A percentile compares a stretch with the other conserved stretches of the same genome.
Evolutionary conservation across 2,329 filamentous ascomycete genomes (phyloP).

Genomic region (Blumeria hordei): DNA sequence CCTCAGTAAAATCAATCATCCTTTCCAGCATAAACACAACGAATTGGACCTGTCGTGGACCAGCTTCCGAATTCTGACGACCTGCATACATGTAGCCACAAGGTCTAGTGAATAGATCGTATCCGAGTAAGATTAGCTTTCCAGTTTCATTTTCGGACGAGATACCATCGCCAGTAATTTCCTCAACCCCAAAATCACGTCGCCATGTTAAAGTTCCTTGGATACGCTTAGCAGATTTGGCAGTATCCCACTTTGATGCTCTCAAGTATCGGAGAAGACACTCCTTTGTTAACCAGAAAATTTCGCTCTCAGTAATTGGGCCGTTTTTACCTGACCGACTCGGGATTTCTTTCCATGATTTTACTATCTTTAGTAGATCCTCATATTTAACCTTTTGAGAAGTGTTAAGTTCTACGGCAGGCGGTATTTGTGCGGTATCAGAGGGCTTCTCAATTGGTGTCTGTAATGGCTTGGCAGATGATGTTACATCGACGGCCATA

Average conservation of each 20-base stretch:
- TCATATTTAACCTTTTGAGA: slow-evolving; percentile 71
- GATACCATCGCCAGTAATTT: slow-evolving; percentile 63
- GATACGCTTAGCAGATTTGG: slow-evolving; percentile 56
- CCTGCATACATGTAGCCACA: slow-evolving; percentile 80
- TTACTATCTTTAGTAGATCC: slow-evolving; percentile 44
- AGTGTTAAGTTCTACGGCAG: slow-evolving; percentile 34
- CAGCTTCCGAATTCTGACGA: slow-evolving; percentile 75
- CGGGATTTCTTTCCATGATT: slow-evolving; percentile 45
- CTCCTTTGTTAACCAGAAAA: slow-evolving; percentile 75
- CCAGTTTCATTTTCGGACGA: slow-evolving; percentile 88
- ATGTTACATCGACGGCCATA: neutral
- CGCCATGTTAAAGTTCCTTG: slow-evolving; percentile 68
- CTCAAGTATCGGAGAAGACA: slow-evolving; percentile 83
- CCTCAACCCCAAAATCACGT: slow-evolving; percentile 60
- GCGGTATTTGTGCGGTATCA: slow-evolving; percentile 17
- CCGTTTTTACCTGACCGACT: slow-evolving; percentile 32
- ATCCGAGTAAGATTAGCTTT: slow-evolving; percentile 78
- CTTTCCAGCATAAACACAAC: slow-evolving; percentile 91
- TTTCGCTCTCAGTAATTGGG: slow-evolving; percentile 55
- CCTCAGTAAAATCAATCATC: slow-evolving; percentile 64
- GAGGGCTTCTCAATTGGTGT: slow-evolving; percentile 12
- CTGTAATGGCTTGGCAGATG: neutral
- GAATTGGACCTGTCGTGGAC: slow-evolving; percentile 73
- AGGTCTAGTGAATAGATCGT: slow-evolving; percentile 62
- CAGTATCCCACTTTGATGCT: slow-evolving; percentile 70